Base-by-base conservation (phyloP, 345 rosid genomes). In the Erysimum cheiranthoides region DNA sequence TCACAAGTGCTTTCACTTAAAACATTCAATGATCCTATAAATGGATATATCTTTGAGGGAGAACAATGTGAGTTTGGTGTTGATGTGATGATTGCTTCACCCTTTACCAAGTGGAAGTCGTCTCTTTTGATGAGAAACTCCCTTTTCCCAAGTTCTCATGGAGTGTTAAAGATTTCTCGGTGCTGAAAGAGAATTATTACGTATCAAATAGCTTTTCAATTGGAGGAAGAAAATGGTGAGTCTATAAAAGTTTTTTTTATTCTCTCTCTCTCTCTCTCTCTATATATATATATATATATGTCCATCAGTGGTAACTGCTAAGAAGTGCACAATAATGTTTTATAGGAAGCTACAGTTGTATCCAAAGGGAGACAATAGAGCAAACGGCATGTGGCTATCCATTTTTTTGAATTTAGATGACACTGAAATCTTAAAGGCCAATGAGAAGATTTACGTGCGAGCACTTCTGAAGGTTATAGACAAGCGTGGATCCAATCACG, bases 51-150 rank as follows among this genome's bases (percentile, higher is more conserved):
- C 13, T 66, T 34, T 2, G 59, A 50, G 9, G 59, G 70, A 34
- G 71, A 50, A 34, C 14, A 51, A 51, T 69, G 64, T 6, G 73
- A 54, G 30, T 56, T 69, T 69, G 73, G 73, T 36, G 73, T 56
- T 40, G 73, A 69, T 54, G 40, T 54, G 27, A 16, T 54, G 14
- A 10, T 69, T 56, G 47, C 28, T 38, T n/a, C 38, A 35, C 53
- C 39, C 21, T 21, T 31, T 2, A 56, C 50, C 28, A 54, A 56
- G 9, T 69, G 53, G 64, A 69, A 16, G 21, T 56, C 16, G 11
- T 69, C 9, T 54, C 40, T 16, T 39, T 56, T 30, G 17, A 16
- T 11, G 50, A 68, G 6, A 27, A 39, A 5, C 2, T 27, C 52
- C 1, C 11, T 39, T 8, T 1, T 27, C 73, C 50, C 16, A 58